Conservation (phyloP, 768 basidiomycete species). For the Gloeostereum incarnatum region DNA sequence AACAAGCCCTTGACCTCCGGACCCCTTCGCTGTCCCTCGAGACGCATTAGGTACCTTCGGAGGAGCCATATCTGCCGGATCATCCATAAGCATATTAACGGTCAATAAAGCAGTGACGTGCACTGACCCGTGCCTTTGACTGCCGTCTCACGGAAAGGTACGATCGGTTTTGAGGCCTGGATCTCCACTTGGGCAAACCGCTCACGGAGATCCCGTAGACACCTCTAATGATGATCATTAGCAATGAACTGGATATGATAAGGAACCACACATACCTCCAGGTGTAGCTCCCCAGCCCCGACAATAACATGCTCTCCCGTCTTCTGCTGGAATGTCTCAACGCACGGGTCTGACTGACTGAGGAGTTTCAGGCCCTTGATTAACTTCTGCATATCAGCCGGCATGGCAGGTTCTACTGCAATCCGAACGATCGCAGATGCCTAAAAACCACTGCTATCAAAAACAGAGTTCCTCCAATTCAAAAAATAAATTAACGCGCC, state of each 20-base stretch:
- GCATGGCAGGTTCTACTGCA: conserved; percentile 78
- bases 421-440: conserved; percentile 89
- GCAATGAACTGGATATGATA: not conserved
- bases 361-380: conserved; percentile 82
- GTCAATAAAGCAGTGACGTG: not conserved
- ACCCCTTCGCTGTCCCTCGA: conserved; percentile 72
- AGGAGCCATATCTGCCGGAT: conserved; percentile 70
- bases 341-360: conserved; percentile 93
- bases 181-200: conserved; percentile 91
- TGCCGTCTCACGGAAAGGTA: conserved; percentile 95
- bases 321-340: conserved; percentile 94
- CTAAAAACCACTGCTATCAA: too few relatives aligned
- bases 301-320: conserved; percentile 97
- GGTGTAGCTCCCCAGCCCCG: conserved; percentile 90
- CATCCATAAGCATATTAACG: not conserved
- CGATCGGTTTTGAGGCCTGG: conserved; percentile 90
- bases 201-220: conserved; percentile 92
- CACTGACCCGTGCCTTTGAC: conserved; percentile 63
- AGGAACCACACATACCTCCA: conserved; percentile 59
- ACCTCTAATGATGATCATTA: conserved; percentile 53
- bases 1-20: conserved; percentile 60
- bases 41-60: conserved; percentile 61
- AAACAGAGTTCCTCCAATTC: too few relatives aligned
- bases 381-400: conserved; percentile 84
- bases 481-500: conserved; percentile 42